phyloP scores from a whole-genome alignment of 495 filamentous ascomycete genomes.

The Penicillium steckii region DNA sequence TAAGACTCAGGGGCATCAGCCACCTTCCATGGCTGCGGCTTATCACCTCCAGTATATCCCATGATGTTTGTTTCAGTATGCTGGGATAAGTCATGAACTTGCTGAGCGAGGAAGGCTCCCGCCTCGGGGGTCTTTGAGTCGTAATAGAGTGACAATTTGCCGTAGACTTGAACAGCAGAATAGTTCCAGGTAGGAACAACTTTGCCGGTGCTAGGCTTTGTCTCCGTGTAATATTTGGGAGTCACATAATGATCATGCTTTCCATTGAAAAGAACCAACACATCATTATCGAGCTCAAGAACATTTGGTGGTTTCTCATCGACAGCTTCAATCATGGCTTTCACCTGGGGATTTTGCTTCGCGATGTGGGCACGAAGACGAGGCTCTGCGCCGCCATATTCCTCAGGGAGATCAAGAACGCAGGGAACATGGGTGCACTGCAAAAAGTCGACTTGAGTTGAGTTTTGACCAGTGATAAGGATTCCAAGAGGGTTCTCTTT shows the following conservation, averaged over 20 bases:
- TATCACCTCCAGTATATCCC: conserved; percentile 33
- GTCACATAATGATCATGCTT: conserved; percentile 50
- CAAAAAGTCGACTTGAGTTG: conserved; percentile 39
- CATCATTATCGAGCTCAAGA: conserved; percentile 14
- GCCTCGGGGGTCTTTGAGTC: conserved; percentile 33
- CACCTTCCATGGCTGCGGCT: conserved; percentile 43
- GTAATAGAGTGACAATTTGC: conserved; percentile 38
- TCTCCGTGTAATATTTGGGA: conserved; percentile 52
- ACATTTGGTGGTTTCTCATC: conserved; percentile 3
- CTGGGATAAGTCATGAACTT: conserved; percentile 38
- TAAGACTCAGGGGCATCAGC: conserved; percentile 48
- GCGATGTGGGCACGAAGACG: conserved; percentile 54
- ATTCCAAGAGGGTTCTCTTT: conserved; percentile 53
- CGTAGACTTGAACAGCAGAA: conserved; percentile 49
- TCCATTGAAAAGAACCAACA: conserved; percentile 46
- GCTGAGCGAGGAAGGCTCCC: conserved; percentile 33
- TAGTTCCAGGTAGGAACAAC: conserved; percentile 58
- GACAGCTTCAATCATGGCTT: conserved; percentile 44
- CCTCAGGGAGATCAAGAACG: conserved; percentile 43
- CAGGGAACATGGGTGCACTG: conserved; percentile 58
- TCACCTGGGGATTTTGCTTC: conserved; percentile 53
- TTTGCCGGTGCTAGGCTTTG: conserved; percentile 51
- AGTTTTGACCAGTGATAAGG: conserved; percentile 52
- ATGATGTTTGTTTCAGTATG: conserved; percentile 40
- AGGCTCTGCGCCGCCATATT: conserved; percentile 25